Percentiles rank a stretch among this genome's conserved stretches.
phyloP scores from a whole-genome alignment of 768 basidiomycete species.

The Lactarius sanguifluus region DNA sequence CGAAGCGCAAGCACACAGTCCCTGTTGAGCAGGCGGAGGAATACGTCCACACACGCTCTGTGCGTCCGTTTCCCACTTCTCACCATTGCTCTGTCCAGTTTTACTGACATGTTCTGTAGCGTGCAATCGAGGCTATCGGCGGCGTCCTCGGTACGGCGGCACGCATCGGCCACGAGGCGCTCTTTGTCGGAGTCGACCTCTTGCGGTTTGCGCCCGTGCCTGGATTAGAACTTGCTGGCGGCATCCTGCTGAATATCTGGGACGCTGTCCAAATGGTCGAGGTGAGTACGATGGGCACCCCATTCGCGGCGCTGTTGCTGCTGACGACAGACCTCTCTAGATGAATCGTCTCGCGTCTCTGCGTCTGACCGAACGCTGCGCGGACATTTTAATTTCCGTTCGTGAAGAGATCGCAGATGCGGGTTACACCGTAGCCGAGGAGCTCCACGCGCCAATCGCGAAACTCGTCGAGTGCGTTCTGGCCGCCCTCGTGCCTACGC shows the following conservation, averaged over 20 bases:
- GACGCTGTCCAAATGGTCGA: constrained; percentile 58
- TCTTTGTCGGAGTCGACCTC: constrained; percentile 44
- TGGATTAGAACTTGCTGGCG: constrained; percentile 53
- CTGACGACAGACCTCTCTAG: constrained; percentile 37
- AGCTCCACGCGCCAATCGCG: constrained; percentile 50
- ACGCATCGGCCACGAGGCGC: constrained; percentile 47
- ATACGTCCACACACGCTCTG: constrained; percentile 34
- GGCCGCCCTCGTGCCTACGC: not conserved
- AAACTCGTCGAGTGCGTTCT: constrained; percentile 51
- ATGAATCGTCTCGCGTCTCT: constrained; percentile 67
- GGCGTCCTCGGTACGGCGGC: constrained; percentile 45
- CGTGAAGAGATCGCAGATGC: constrained; percentile 62
- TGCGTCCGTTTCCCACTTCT: constrained; percentile 14
- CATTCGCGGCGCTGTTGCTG: not conserved
- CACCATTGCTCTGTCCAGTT: not conserved
- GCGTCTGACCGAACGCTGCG: constrained; percentile 71
- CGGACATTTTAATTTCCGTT: constrained; percentile 62
- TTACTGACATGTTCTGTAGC: constrained; percentile 26
- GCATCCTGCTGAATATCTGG: constrained; percentile 61
- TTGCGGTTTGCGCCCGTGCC: constrained; percentile 55
- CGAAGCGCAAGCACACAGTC: constrained; percentile 31
- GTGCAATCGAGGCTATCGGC: constrained; percentile 30
- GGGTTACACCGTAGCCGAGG: constrained; percentile 48
- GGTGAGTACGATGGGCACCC: constrained; percentile 37
- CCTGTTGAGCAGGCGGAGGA: constrained; percentile 35